Evolutionary conservation across 768 basidiomycete genomes (phyloP).

Genomic region (Tubosaeta sp.): DNA sequence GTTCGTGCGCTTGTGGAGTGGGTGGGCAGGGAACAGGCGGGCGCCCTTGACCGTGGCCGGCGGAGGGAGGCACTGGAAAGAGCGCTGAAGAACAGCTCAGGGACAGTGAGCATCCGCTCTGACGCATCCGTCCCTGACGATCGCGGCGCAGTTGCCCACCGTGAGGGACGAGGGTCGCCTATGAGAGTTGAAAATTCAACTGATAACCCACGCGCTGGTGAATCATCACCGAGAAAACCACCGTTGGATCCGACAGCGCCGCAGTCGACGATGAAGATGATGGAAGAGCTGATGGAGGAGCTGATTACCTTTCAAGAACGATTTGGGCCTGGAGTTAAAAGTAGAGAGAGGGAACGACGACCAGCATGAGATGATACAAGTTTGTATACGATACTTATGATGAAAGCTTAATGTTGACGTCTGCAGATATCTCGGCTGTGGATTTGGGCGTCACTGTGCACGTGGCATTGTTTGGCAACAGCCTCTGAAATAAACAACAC

Average conservation of each 20-base stretch:
- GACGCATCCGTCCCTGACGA: constrained; percentile 11
- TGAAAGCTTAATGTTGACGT: constrained; percentile 8
- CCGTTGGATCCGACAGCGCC: constrained; percentile 14
- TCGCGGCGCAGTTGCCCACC: constrained; percentile 9
- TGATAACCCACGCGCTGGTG: constrained; percentile 14
- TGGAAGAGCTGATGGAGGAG: constrained; percentile 91
- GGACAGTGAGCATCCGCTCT: constrained; percentile 6
- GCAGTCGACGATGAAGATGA: constrained; percentile 64
- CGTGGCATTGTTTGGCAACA: constrained; percentile 28
- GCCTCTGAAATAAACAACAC: constrained; percentile 24
- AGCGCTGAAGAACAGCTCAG: constrained; percentile 33
- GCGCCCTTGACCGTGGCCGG: constrained; percentile 64
- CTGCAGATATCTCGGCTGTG: constrained; percentile 13
- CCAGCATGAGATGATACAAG: constrained; percentile 28
- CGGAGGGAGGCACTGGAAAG: constrained; percentile 64
- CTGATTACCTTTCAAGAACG: constrained; percentile 84
- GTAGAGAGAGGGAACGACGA: constrained; percentile 51
- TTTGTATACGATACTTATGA: constrained; percentile 5
- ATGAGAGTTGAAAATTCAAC: constrained; percentile 32
- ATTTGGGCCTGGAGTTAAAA: constrained; percentile 60
- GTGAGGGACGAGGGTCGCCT: constrained; percentile 19
- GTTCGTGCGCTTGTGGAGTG: constrained; percentile 87
- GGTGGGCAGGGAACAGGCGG: constrained; percentile 86
- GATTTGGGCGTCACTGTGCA: background rate
- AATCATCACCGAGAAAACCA: constrained; percentile 5